Evolutionary conservation across 1,139 yeast genomes (phyloP), one percentile per base, ranked within the genome.

Genomic region (Geotrichum europaeum): DNA sequence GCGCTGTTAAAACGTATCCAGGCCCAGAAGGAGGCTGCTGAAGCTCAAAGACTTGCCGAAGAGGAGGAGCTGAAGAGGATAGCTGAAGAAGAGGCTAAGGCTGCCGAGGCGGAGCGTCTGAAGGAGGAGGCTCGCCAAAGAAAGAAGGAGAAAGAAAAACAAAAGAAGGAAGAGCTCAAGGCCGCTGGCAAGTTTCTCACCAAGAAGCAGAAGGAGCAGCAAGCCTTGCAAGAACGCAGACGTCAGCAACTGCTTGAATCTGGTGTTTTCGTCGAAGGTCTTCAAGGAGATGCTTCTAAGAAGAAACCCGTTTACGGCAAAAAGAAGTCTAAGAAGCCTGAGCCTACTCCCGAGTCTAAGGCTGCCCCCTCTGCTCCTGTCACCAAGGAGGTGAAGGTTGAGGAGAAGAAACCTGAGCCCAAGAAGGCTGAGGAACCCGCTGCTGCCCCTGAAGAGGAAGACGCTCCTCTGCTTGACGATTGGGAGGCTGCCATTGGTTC

Each of bases 121-220:
- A 95, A 87, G 70, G 89, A 84, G 76, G 84, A 84, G 64, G 91
- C 80, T 60, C 83, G 84, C 53, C 82, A 76, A 55, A 79, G 79
- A 68, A 96, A 89, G 74, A 94, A 85, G 67, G 89, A 86, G 60
- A 87, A 79, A 74, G 86, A 83, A 63, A 82, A 81, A 53, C 89
- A 86, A 78, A 90, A 85, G 74, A 96, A 89, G 71, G 94, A 86
- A 71, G 97, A 94, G 70, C 85, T 71, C 83, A 89, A 89, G 77
- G 96, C 97, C 30, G 97, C 92, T 75, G 99, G 99, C 70, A 94
- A 77, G 63, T 73, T 75, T 20, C 69, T 78, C 72, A 89, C 97
- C 63, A 94, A 89, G 79, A 94, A 92, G 73, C 99, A 94, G 79
- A 90, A 89, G 76, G 97, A 92, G 75, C 96, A 91, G 73, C 88